phyloP scores from a whole-genome alignment of 108 stramenopile species.

The Cyclotella choctawhatcheeana region DNA sequence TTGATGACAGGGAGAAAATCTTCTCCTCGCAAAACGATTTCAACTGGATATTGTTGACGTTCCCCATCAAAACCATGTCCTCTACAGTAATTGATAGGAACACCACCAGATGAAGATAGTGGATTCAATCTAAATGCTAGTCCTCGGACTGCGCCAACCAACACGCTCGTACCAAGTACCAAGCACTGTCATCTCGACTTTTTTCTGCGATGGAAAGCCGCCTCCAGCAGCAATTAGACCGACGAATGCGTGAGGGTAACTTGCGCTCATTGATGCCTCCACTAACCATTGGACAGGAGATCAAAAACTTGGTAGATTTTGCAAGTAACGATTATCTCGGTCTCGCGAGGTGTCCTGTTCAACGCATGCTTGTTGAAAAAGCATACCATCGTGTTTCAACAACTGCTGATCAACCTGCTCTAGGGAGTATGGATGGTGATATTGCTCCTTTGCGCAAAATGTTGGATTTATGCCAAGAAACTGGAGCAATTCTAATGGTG shows the following conservation, averaged over 20 bases:
- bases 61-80: too few relatives aligned
- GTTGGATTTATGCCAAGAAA: constrained; percentile 61
- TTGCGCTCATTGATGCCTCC: constrained; percentile 51
- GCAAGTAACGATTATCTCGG: constrained; percentile 98
- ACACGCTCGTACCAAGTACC: too few relatives aligned
- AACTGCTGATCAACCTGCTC: constrained; percentile 11
- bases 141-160: too few relatives aligned
- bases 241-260: constrained; percentile 50
- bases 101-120: too few relatives aligned
- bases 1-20: too few relatives aligned
- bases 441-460: constrained; percentile 86
- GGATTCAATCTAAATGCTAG: too few relatives aligned
- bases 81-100: too few relatives aligned
- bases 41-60: too few relatives aligned
- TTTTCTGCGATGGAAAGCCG: constrained; percentile 41
- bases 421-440: constrained; percentile 98
- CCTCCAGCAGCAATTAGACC: constrained; percentile 50
- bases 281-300: constrained; percentile 6
- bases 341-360: constrained; percentile 74
- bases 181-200: background rate
- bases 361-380: constrained; percentile 55
- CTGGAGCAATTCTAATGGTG: constrained; percentile 75
- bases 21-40: too few relatives aligned
- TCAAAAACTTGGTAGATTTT: constrained; percentile 79
- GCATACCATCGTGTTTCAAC: constrained; percentile 37